Evolutionary conservation across 2,329 filamentous ascomycete genomes (phyloP).

Genomic region (Sporothrix pseudoabietina): DNA sequence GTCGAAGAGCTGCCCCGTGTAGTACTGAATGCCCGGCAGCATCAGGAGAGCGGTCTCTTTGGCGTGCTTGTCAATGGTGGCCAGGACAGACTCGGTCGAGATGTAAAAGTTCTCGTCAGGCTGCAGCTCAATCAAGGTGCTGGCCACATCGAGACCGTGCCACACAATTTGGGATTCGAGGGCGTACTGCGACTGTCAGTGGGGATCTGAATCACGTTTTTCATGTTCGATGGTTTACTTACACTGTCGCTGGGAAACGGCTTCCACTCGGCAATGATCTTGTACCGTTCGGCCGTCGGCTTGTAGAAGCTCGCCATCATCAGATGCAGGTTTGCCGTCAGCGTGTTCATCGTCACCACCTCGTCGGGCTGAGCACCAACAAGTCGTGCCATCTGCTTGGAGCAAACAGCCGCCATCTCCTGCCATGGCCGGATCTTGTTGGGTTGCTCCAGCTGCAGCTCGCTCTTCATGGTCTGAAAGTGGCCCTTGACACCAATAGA

Average conservation of each 20-base stretch:
- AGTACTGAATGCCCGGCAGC: slow-evolving; percentile 87
- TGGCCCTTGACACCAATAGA: slow-evolving; percentile 83
- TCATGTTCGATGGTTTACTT: slow-evolving; percentile 31
- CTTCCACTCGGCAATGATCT: slow-evolving; percentile 86
- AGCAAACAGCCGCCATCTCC: slow-evolving; percentile 74
- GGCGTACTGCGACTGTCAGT: slow-evolving; percentile 61
- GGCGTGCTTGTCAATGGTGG: slow-evolving; percentile 73
- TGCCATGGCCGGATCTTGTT: slow-evolving; percentile 67
- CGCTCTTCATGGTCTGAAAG: slow-evolving; percentile 67
- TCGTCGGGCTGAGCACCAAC: slow-evolving; percentile 77
- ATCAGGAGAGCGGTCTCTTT: slow-evolving; percentile 73
- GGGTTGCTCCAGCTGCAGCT: slow-evolving; percentile 46
- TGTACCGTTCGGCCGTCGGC: slow-evolving; percentile 65
- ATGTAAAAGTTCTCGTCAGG: slow-evolving; percentile 64
- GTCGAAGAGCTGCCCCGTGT: slow-evolving; percentile 86
- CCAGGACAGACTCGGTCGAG: slow-evolving; percentile 69
- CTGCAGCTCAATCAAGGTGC: slow-evolving; percentile 73
- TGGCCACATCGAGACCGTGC: slow-evolving; percentile 66
- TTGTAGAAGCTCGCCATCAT: slow-evolving; percentile 83
- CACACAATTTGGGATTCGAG: slow-evolving; percentile 77
- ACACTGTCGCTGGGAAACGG: slow-evolving; percentile 84
- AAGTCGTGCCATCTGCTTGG: slow-evolving; percentile 68
- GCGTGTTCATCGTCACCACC: slow-evolving; percentile 84
- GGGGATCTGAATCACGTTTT: neutral
- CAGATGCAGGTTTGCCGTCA: slow-evolving; percentile 80